Conservation (phyloP, 1,284 basidiomycete genomes). For the Waitea zeae region DNA sequence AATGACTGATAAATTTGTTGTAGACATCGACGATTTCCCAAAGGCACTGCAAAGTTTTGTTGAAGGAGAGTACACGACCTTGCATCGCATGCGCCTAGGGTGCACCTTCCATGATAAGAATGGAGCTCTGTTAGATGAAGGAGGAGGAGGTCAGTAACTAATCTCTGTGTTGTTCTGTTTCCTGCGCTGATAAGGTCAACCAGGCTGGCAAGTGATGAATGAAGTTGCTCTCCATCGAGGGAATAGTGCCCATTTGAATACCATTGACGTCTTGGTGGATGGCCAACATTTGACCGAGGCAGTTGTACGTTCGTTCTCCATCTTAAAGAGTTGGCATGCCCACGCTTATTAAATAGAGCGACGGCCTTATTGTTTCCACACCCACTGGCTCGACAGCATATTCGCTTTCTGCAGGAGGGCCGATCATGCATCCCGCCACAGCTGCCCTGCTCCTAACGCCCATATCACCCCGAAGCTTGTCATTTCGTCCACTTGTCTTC, state of each 20-base stretch:
- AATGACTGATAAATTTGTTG: conserved; percentile 1
- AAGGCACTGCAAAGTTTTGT: conserved; percentile 68
- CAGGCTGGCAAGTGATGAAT: conserved; percentile 95
- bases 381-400: conserved; percentile 97
- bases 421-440: conserved; percentile 89
- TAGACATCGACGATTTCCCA: conserved; percentile 71
- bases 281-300: conserved; percentile 91
- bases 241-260: conserved; percentile 81
- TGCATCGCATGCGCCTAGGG: conserved; percentile 76
- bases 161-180: not conserved
- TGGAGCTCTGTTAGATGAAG: conserved; percentile 33
- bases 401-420: conserved; percentile 88
- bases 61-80: conserved; percentile 56
- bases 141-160: conserved; percentile 30
- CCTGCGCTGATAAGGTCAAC: not conserved
- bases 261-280: conserved; percentile 91
- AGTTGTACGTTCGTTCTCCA: conserved; percentile 43
- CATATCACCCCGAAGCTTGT: conserved; percentile 86
- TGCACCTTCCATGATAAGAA: conserved; percentile 59
- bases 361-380: conserved; percentile 89
- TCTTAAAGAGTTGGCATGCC: not conserved
- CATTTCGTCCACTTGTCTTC: conserved; percentile 84
- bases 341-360: conserved; percentile 42
- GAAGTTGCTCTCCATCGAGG: conserved; percentile 90
- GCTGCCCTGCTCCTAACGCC: conserved; percentile 86